Evolutionary conservation across 805 yeast species (phyloP).

Genomic region (Ogataea neopini): DNA sequence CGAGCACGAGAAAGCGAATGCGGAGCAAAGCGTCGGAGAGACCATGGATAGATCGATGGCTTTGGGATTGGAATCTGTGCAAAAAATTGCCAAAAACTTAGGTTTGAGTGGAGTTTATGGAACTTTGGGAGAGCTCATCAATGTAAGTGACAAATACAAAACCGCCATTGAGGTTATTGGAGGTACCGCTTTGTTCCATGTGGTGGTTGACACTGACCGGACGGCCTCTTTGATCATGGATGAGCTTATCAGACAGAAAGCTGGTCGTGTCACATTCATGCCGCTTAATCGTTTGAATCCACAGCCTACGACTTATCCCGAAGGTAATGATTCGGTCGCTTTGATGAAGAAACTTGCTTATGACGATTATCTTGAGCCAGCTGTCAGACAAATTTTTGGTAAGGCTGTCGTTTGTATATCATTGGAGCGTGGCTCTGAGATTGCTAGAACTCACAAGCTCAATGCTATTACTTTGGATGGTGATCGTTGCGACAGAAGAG

Average conservation of each 20-base stretch:
- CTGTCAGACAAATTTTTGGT: conserved; percentile 80
- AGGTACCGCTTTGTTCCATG: conserved; percentile 81
- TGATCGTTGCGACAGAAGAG: conserved; percentile 80
- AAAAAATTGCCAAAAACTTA: conserved; percentile 57
- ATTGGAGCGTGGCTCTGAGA: conserved; percentile 64
- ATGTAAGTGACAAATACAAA: conserved; percentile 78
- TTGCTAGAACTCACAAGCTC: conserved; percentile 60
- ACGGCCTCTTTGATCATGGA: conserved; percentile 81
- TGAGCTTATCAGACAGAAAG: conserved; percentile 63
- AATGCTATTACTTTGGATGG: conserved; percentile 90
- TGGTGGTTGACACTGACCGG: conserved; percentile 84
- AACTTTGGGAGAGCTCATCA: conserved; percentile 79
- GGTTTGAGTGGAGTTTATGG: conserved; percentile 74
- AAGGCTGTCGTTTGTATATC: conserved; percentile 74
- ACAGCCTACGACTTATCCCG: conserved; percentile 54
- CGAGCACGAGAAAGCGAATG: conserved; percentile 52
- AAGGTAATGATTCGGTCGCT: conserved; percentile 68
- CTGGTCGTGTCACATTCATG: conserved; percentile 89
- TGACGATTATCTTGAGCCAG: conserved; percentile 57
- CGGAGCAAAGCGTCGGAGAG: conserved; percentile 62
- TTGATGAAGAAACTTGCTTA: conserved; percentile 71
- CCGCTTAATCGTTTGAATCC: conserved; percentile 73
- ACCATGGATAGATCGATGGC: conserved; percentile 75
- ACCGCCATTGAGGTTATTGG: conserved; percentile 88
- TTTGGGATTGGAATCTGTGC: conserved; percentile 69